phyloP scores from a whole-genome alignment of 257 asterid genomes.

The Perilla frutescens region DNA sequence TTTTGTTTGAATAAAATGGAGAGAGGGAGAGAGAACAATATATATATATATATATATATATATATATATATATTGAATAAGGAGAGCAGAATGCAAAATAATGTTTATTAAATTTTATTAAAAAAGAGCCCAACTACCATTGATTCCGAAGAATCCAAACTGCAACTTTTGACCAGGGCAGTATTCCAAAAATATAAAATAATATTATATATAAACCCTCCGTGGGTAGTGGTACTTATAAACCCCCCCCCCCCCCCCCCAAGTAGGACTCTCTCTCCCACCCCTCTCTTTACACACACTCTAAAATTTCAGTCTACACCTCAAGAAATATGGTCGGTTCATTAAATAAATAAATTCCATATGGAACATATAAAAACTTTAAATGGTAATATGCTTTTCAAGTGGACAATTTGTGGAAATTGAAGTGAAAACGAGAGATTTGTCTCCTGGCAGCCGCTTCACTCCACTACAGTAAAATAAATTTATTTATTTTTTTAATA shows the following conservation, averaged over 20 bases:
- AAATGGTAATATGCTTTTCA: not conserved
- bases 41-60: too few species aligned
- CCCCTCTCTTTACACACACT: not conserved
- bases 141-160: slow-evolving; percentile 63
- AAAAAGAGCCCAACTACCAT: slow-evolving; percentile 48
- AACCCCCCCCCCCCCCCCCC: too few species aligned
- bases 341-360: slow-evolving; percentile 25
- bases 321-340: slow-evolving; percentile 43
- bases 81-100: slow-evolving; percentile 31
- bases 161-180: slow-evolving; percentile 64
- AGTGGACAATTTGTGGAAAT: slow-evolving; percentile 35
- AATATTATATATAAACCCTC: slow-evolving; percentile 9
- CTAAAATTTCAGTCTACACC: slow-evolving; percentile 34
- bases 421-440: slow-evolving; percentile 38
- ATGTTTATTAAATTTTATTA: slow-evolving; percentile 36
- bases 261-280: too few species aligned
- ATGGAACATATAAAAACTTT: not conserved
- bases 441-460: slow-evolving; percentile 35
- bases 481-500: not conserved
- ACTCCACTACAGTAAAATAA: slow-evolving; percentile 19
- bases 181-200: slow-evolving; percentile 35
- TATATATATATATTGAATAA: slow-evolving; percentile 24
- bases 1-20: too few species aligned
- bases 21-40: too few species aligned
- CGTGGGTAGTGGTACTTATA: too few species aligned